These are phyloP conservation scores for Collybiopsis luxurians DNA, from an alignment of 768 basidiomycete species.

Conservation along the genomic window DNA sequence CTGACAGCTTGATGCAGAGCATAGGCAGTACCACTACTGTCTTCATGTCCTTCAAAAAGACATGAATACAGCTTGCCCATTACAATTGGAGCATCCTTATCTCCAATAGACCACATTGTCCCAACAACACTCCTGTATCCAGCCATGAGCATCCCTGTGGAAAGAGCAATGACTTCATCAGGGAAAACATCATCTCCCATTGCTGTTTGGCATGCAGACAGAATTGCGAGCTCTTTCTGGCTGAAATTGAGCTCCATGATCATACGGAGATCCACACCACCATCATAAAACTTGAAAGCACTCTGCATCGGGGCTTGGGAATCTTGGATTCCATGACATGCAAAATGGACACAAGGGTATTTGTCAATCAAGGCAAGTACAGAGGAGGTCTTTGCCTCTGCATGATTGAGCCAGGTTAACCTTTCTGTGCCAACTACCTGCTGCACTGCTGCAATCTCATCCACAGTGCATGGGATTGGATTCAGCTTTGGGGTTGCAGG, in stretches of 20 bases:
- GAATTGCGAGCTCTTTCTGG: background rate
- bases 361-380: background rate
- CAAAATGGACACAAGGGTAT: background rate
- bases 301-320: background rate
- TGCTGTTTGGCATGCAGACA: background rate
- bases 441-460: background rate
- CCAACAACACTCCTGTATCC: too few relatives aligned
- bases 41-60: too few relatives aligned
- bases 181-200: background rate
- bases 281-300: background rate
- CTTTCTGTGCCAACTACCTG: background rate
- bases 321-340: background rate
- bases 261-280: background rate
- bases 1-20: too few relatives aligned
- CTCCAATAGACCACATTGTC: too few relatives aligned
- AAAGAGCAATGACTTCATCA: background rate
- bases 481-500: constrained; percentile 3
- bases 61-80: too few relatives aligned
- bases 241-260: background rate
- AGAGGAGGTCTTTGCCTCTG: constrained; percentile 11
- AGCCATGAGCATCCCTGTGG: background rate
- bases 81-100: too few relatives aligned
- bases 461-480: background rate
- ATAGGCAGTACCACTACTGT: too few relatives aligned
- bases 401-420: background rate